Conservation (phyloP, 441 rosid species). For the Biscutella laevigata region DNA sequence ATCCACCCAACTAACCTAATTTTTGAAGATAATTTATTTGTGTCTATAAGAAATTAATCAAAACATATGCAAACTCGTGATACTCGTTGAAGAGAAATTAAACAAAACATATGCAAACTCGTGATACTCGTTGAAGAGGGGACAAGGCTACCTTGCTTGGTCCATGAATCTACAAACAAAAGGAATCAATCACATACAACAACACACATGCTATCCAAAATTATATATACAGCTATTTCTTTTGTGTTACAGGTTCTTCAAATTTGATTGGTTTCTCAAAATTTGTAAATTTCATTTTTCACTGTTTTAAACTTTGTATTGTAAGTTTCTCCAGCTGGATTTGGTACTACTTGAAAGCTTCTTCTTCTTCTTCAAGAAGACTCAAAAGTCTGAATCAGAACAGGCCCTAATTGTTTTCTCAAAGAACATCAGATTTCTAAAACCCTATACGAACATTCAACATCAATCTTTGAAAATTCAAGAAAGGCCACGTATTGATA, state of each 20-base stretch:
- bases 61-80: slow-evolving; percentile 17
- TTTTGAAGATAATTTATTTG: too few species aligned
- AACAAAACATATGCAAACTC: slow-evolving; percentile 7
- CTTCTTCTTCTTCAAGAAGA: not conserved
- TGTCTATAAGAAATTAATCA: too few species aligned
- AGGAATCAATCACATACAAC: slow-evolving; percentile 13
- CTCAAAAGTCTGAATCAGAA: too few species aligned
- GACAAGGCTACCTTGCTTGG: slow-evolving; percentile 27
- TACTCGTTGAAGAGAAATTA: slow-evolving; percentile 16
- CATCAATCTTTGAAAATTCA: too few species aligned
- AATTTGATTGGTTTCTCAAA: slow-evolving; percentile 9
- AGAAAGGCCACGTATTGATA: too few species aligned
- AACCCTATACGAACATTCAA: slow-evolving; percentile 65
- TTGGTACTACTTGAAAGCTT: not conserved
- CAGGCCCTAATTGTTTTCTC: slow-evolving; percentile 73
- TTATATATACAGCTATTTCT: not conserved
- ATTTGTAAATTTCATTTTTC: not conserved
- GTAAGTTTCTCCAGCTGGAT: slow-evolving; percentile 17
- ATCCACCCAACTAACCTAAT: too few species aligned
- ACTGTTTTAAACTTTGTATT: not conserved
- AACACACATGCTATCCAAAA: not conserved
- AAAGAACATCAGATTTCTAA: slow-evolving; percentile 81
- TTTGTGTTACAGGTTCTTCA: slow-evolving; percentile 22
- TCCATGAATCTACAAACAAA: slow-evolving; percentile 8
- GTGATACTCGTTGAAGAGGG: slow-evolving; percentile 21